Percentiles rank a stretch among this genome's conserved stretches.
Conservation (phyloP, 176 grass and related monocot species). For the Musa acuminata region DNA sequence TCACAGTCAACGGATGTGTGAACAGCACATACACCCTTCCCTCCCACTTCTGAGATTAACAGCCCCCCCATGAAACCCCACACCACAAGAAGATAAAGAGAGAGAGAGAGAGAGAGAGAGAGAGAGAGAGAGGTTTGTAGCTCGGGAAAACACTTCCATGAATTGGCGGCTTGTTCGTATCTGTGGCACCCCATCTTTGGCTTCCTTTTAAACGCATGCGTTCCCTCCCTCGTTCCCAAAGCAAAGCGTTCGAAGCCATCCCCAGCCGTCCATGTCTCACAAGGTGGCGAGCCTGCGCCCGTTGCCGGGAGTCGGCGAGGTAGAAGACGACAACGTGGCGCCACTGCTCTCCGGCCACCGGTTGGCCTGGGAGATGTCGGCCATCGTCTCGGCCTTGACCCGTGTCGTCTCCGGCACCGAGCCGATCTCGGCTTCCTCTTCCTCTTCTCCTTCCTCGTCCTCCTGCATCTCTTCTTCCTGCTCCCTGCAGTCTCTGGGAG, state of each 20-base stretch:
- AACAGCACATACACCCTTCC: too few relatives aligned
- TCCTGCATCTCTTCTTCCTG: neutral
- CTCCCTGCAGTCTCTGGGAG: too few relatives aligned
- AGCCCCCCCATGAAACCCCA: too few relatives aligned
- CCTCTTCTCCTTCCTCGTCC: neutral
- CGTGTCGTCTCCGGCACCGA: neutral
- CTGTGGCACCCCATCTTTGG: neutral
- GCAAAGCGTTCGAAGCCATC: neutral
- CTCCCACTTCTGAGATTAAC: too few relatives aligned
- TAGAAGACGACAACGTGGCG: neutral
- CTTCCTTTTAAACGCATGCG: neutral
- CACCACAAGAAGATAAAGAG: too few relatives aligned
- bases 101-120: too few relatives aligned
- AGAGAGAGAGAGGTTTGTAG: too few relatives aligned
- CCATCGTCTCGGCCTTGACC: conserved; percentile 1
- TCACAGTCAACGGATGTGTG: too few relatives aligned
- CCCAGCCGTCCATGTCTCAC: neutral
- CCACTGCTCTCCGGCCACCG: neutral
- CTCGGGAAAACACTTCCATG: too few relatives aligned
- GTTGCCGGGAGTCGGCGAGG: neutral
- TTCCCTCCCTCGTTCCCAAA: neutral
- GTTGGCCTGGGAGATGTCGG: neutral
- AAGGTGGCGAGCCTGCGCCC: neutral
- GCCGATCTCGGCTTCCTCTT: neutral
- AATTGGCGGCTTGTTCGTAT: neutral